Evolutionary conservation across 768 basidiomycete species (phyloP).

Genomic region (Antrodiella citrinella): DNA sequence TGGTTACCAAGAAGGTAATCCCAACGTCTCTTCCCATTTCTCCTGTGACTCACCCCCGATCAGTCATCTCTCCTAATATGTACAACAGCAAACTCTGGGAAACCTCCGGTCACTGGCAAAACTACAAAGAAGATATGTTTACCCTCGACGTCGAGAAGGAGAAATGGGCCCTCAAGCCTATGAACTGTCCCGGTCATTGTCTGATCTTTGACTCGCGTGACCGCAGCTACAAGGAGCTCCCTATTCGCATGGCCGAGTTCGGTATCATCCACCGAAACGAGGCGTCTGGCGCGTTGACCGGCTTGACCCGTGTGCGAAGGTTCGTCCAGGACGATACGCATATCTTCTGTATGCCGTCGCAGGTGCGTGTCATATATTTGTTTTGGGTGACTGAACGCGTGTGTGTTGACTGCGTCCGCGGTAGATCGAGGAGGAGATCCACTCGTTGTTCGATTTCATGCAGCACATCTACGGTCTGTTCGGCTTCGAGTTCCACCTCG

Average conservation of each 20-base stretch:
- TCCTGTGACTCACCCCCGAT: constrained; percentile 1
- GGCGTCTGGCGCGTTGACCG: constrained; percentile 88
- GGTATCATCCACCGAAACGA: constrained; percentile 97
- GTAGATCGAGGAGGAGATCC: constrained; percentile 83
- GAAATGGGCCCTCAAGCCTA: constrained; percentile 92
- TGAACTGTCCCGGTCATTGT: constrained; percentile 99
- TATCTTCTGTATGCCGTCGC: constrained; percentile 94
- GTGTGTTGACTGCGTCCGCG: neutral
- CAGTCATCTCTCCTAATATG: constrained; percentile 97
- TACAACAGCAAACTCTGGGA: constrained; percentile 96
- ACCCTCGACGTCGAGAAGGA: constrained; percentile 91
- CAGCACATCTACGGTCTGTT: constrained; percentile 89
- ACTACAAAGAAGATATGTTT: constrained; percentile 99
- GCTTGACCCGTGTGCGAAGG: constrained; percentile 85
- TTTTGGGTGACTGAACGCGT: neutral
- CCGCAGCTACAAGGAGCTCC: constrained; percentile 90
- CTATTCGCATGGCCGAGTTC: constrained; percentile 97
- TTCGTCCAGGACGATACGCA: constrained; percentile 99
- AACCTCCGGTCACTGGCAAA: constrained; percentile 96
- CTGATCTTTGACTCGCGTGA: constrained; percentile 93
- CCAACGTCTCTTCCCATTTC: constrained; percentile 10
- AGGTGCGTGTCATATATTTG: constrained; percentile 36
- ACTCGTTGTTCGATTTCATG: constrained; percentile 89
- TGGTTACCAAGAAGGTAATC: constrained; percentile 91
- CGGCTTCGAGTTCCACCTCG: constrained; percentile 90